Base-by-base conservation (phyloP, 176 grass and related monocot genomes). In the Rhynchospora tenuis region DNA sequence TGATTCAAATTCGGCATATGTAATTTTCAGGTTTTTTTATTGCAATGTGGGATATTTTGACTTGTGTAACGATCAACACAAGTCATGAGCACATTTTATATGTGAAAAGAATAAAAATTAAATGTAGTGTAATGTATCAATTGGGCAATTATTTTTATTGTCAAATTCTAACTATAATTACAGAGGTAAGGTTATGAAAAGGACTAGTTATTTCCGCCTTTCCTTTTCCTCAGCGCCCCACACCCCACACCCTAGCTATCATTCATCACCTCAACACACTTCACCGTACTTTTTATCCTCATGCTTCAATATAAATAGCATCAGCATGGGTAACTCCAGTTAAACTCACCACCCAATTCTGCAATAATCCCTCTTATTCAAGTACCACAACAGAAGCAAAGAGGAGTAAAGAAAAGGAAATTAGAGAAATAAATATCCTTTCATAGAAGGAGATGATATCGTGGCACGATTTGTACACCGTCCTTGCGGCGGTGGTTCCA, bases 401-500 rank as follows among this genome's bases (percentile, higher is more conserved):
- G 24, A 24, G 17, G 11, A 15, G 16, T 9, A 33, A 19, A 43
- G 8, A 13, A 15, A 58, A 23, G 11, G 43, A 10, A 51, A 7
- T 14, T 29, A 47, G 73, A 77, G n/a, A 54, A 73, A 73, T 26
- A 74, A 24, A 10, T 48, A 16, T 56, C 24, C 24, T 56, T 54
- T 7, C 78, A 22, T 81, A 59, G 2, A 80, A 80, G 26, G 51
- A 15, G 27, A 97, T 93, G 91, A 90, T 93, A 28, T 66, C 89
- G 17, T 73, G 85, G 86, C 84, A 86, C 28, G 94, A 97, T 24
- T 14, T 97, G 9, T 93, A 94, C 86, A 83, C 89, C 62, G 94
- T 97, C 48, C 61, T 97, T 64, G 78, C 84, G 9, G 94, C 94
- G 72, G 86, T 97, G 81, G 88, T 91, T 70, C 94, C 94, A n/a